Evolutionary conservation across 768 basidiomycete genomes (phyloP).

Genomic region (Royoungia palumana): DNA sequence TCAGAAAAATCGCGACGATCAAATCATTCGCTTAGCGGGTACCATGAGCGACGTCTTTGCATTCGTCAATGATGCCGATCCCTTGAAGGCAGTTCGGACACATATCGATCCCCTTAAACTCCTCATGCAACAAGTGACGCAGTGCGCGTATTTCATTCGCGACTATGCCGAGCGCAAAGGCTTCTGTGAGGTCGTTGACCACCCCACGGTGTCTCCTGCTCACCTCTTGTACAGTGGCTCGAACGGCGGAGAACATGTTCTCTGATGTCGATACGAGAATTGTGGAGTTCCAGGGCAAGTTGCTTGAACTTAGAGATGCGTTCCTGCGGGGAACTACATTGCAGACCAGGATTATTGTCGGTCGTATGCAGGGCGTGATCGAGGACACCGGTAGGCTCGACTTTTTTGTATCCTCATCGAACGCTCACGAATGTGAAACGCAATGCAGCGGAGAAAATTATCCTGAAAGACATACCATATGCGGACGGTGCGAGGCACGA

Average conservation of each 20-base stretch:
- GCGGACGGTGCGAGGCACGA: constrained; percentile 6
- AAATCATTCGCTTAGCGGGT: background rate
- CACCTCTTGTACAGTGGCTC: background rate
- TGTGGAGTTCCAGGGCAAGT: background rate
- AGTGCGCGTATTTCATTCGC: background rate
- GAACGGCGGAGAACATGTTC: background rate
- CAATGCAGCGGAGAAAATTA: background rate
- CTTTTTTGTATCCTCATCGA: background rate
- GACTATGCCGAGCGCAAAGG: background rate
- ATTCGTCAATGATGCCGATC: background rate
- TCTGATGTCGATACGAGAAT: constrained; percentile 2
- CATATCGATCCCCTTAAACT: background rate
- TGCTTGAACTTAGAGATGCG: background rate
- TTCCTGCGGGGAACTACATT: background rate
- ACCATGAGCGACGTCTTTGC: background rate
- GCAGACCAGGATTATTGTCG: background rate
- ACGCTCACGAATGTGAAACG: background rate
- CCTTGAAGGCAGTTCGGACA: background rate
- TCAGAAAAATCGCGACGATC: background rate
- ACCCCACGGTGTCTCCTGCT: background rate
- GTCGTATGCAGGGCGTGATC: background rate
- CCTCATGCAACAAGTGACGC: background rate
- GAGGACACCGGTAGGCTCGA: background rate
- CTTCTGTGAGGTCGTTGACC: background rate
- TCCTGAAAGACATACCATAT: constrained; percentile 9